phyloP scores from a whole-genome alignment of 768 basidiomycete genomes.

The Tricholoma flavovirens region DNA sequence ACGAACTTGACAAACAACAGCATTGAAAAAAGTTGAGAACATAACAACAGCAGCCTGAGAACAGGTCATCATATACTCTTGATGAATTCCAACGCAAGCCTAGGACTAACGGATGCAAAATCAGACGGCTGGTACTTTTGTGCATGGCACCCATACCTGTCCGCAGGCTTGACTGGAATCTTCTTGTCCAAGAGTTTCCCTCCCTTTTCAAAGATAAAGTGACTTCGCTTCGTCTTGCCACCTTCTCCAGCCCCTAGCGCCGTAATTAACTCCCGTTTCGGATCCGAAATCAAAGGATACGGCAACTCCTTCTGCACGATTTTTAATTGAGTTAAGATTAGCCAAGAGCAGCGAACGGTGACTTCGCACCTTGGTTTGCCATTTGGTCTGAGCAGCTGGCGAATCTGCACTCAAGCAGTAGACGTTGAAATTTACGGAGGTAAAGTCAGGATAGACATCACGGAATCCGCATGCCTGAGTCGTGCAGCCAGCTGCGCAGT shows the following conservation, averaged over 20 bases:
- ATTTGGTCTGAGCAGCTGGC: slow-evolving; percentile 68
- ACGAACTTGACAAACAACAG: not conserved
- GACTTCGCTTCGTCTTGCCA: slow-evolving; percentile 84
- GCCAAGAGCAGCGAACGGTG: not conserved
- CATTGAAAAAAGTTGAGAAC: not conserved
- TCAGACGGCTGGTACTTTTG: not conserved
- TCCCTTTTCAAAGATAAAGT: slow-evolving; percentile 90
- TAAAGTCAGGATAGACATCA: slow-evolving; percentile 76
- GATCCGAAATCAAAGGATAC: slow-evolving; percentile 86
- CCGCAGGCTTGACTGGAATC: slow-evolving; percentile 80
- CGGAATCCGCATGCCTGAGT: slow-evolving; percentile 90
- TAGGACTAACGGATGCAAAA: slow-evolving; percentile 38
- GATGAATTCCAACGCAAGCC: slow-evolving; percentile 61
- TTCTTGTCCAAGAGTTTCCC: slow-evolving; percentile 84
- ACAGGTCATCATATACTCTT: slow-evolving; percentile 31
- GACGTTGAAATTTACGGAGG: slow-evolving; percentile 59
- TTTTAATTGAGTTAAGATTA: not conserved
- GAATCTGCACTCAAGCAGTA: slow-evolving; percentile 83
- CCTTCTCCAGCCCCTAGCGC: slow-evolving; percentile 78
- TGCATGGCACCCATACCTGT: slow-evolving; percentile 51
- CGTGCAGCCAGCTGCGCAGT: slow-evolving; percentile 73
- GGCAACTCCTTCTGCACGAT: slow-evolving; percentile 69
- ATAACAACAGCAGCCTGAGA: not conserved
- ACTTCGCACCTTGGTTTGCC: slow-evolving; percentile 58
- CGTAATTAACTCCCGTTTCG: slow-evolving; percentile 72